Evolutionary conservation across 495 filamentous ascomycete genomes (phyloP), one percentile per base, ranked within the genome.

Genomic region (Aspergillus steynii): DNA sequence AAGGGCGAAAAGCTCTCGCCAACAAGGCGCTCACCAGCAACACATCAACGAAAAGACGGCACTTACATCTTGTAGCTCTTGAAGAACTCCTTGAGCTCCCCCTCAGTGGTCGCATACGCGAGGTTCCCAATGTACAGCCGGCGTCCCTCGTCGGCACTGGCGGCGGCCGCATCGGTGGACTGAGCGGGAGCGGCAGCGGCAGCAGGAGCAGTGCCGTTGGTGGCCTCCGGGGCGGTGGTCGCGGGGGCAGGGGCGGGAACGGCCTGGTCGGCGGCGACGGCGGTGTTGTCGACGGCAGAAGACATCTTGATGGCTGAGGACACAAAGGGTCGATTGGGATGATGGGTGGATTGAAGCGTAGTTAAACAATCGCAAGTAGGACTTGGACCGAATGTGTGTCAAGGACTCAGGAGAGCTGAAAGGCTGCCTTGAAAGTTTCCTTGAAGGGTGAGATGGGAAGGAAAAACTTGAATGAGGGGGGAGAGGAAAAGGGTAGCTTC

Each of bases 121-220:
- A 99, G 92, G 83, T 99, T 99, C 78, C 95, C 95, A 83, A 98
- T 98, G 82, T 99, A 99, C 65, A 99, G 86, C 81, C 95, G 92
- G 84, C 95, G 91, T 74, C 95, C 96, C 82, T 99, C 95, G 76
- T 95, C 93, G 73, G 95, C 95, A 81, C 92, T 96, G 80, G 93
- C 92, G 71, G 93, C 87, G 65, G 94, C 93, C 73, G 94, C 93
- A 75, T 95, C 92, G 49, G 76, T 64, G 68, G 92, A 87, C 82
- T 88, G 82, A 58, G 83, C 74, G 60, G 78, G 80, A 61, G 82
- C 73, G 56, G 79, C 73, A 61, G 82, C 73, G 56, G 79, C 73
- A 85, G 37, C 73, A 85, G 92, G 83, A 80, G 91, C 90, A 80
- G 92, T 88, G 79, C 90, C 88, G 84, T 91, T 89, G 73, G 92